Evolutionary conservation across 2,329 filamentous ascomycete species (phyloP).

Genomic region (Hortaea werneckii): DNA sequence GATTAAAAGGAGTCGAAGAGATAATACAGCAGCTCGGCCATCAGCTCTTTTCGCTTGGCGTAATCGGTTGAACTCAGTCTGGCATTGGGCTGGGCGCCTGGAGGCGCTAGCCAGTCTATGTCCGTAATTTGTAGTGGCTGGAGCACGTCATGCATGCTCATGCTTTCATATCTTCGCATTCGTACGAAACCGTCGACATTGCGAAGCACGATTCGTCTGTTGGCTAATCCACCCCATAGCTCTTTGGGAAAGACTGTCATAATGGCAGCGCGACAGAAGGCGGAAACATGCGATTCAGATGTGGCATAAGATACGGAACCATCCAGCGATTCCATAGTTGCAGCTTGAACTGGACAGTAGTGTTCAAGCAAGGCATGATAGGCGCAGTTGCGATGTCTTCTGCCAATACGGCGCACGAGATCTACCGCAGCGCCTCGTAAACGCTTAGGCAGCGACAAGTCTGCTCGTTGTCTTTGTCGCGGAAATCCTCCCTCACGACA

Average conservation of each 20-base stretch:
- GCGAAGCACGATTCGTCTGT: conserved; percentile 51
- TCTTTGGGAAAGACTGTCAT: conserved; percentile 60
- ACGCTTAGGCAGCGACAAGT: conserved; percentile 28
- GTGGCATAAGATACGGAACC: conserved; percentile 58
- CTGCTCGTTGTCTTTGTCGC: neutral
- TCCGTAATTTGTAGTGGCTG: conserved; percentile 53
- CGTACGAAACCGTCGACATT: conserved; percentile 69
- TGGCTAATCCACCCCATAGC: conserved; percentile 64
- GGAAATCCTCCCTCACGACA: neutral
- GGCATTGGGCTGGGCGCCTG: conserved; percentile 29
- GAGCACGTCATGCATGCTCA: conserved; percentile 67
- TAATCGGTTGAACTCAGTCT: conserved; percentile 63
- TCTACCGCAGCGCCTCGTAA: conserved; percentile 52
- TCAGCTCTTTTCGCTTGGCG: conserved; percentile 65
- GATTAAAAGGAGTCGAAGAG: conserved; percentile 86
- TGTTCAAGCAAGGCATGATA: conserved; percentile 69
- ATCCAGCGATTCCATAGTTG: neutral
- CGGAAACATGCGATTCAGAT: conserved; percentile 59
- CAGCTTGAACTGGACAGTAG: conserved; percentile 56
- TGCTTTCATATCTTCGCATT: conserved; percentile 68
- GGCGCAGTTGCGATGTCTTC: conserved; percentile 62
- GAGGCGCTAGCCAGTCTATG: conserved; percentile 57
- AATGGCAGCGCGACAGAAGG: conserved; percentile 73
- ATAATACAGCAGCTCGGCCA: conserved; percentile 83
- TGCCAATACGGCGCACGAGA: conserved; percentile 59